Base-by-base conservation (phyloP, 495 filamentous ascomycete species). In the Thermochaetoides thermophila region DNA sequence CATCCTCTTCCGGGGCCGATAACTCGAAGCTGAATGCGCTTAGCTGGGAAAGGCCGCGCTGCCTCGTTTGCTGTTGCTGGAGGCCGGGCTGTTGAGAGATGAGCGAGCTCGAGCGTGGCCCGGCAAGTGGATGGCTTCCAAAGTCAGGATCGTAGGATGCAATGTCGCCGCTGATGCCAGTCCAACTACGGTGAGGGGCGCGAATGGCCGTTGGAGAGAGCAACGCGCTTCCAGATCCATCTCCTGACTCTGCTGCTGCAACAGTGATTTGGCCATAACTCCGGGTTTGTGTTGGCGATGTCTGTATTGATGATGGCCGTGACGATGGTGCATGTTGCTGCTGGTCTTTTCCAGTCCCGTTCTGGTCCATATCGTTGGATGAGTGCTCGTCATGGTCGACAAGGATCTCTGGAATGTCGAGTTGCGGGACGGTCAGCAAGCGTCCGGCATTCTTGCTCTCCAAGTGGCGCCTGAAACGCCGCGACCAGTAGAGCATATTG, bases 331-430 rank as follows among this genome's bases (percentile, higher is more conserved):
- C n/a, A n/a, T 31, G 30, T 27, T 16, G 13, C 22, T 29, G 14
- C 17, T 19, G 20, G 14, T 21, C 14, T 32, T 26, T n/a, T n/a
- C n/a, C n/a, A n/a, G n/a, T n/a, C n/a, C n/a, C n/a, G n/a, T n/a
- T n/a, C n/a, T n/a, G n/a, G n/a, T n/a, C n/a, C n/a, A n/a, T n/a
- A 1, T 35, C 29, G 14, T 24, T 22, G 18, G 26, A 36, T 18
- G 43, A 42, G 20, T 57, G 46, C 17, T 64, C 61, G 24, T 65
- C 64, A 30, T 70, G 78, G 40, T 94, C 85, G 18, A 96, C 78
- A 37, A 80, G 77, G 41, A 96, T 94, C 44, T 92, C 84, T 2
- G 89, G 89, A 18, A 94, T 81, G 17, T 70, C 73, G 45, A 96
- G 77, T 34, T 83, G 76, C 7, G 85, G 82, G 32, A 87, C 58